Base-by-base conservation (phyloP, 2,329 filamentous ascomycete species). In the Dactylellina parvicollis region DNA sequence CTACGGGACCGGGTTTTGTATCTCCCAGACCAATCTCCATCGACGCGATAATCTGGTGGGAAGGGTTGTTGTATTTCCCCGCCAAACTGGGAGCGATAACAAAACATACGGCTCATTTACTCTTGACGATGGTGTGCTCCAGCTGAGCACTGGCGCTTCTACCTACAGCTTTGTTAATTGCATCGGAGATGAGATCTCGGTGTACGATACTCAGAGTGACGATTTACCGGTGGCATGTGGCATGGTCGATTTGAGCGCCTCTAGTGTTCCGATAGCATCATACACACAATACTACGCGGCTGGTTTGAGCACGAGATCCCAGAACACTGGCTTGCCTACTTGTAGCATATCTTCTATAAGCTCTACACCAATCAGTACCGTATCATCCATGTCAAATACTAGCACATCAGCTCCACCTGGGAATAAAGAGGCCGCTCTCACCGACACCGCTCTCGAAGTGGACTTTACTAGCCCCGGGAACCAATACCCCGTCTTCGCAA, bases 211-310 rank as follows among this genome's bases (percentile, higher is more conserved):
- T 1, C 32, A 40, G 10, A 72, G 67, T 18, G 54, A 72, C 12
- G 7, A 30, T n/a, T 18, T 65, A 1, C 59, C 67, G 3, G 34
- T 22, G 5, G 20, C 32, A 4, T 72, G 67, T 18, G 36, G 42
- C 5, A 44, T 49, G 5, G 30, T 72, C 3, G 52, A 59, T 3
- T 30, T 72, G 12, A 49, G 18, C 10, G 67, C 59, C 9, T 65
- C 52, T n/a, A 60, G 59, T n/a, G 54, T 72, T 7, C 36, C 67
- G 22, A 55, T 46, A 4, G 52, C 44, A 3, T 65, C 59, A 4
- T 72, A 72, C n/a, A 42, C 22, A 8, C 59, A 59, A 16, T 65
- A 72, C 28, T 72, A 72, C 30, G 46, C 59, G 2, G 50, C 44
- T 30, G 67, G 67, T 1, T 44, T 54, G 22, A 52, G 14, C 14